Conservation (phyloP, 192 early-diverging fungal species). For the Tieghemiomyces parasiticus region DNA sequence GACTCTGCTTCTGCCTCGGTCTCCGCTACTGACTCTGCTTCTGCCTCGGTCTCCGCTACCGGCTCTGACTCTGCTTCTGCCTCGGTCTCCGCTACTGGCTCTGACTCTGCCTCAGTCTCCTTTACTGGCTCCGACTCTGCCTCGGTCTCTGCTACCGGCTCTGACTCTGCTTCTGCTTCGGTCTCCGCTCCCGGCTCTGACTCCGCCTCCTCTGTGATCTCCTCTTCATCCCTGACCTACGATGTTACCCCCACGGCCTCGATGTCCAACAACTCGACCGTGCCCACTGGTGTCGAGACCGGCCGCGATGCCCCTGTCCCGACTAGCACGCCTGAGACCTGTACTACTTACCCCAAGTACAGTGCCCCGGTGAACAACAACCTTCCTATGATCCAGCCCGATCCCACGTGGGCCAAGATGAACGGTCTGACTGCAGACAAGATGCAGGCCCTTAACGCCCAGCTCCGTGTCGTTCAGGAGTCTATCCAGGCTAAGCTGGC, state of each 20-base stretch:
- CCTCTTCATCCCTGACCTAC: too few species aligned
- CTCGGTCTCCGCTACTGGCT: not conserved
- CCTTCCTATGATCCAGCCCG: not conserved
- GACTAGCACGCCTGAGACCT: not conserved
- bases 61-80: not conserved
- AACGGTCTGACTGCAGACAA: conserved; percentile 1
- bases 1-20: not conserved
- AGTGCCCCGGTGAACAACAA: not conserved
- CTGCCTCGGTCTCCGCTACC: not conserved
- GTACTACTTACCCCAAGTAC: not conserved
- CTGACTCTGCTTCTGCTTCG: too few species aligned
- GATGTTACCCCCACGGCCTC: too few species aligned
- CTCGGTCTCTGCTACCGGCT: too few species aligned
- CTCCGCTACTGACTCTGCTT: not conserved
- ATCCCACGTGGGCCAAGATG: conserved; percentile 2
- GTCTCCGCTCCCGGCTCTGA: too few species aligned
- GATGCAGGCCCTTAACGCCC: not conserved
- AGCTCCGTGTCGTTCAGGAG: not conserved
- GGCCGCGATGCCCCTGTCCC: not conserved
- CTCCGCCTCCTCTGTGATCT: too few species aligned
- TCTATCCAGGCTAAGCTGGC: not conserved
- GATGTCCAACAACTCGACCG: too few species aligned
- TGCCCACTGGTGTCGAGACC: not conserved
- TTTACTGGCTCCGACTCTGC: too few species aligned
- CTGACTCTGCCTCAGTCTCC: too few species aligned